Evolutionary conservation across 1,139 yeast genomes (phyloP).

Genomic region (Kurtzmaniella quercitrusa): DNA sequence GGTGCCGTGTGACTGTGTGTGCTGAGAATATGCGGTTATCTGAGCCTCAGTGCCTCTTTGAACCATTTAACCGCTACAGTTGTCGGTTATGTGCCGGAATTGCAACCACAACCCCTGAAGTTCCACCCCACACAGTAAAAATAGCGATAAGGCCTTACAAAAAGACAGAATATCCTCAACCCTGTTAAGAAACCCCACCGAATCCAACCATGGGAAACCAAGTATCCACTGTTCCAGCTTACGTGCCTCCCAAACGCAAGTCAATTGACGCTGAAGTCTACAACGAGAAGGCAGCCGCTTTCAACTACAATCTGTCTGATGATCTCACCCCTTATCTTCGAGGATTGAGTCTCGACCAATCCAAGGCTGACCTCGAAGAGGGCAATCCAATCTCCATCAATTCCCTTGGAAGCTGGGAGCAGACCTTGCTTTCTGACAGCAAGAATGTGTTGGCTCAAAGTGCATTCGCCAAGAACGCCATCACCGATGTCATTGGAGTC

Average conservation of each 20-base stretch:
- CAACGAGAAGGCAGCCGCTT: background rate
- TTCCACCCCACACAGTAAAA: background rate
- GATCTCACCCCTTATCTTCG: slow-evolving; percentile 8
- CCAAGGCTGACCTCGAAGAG: slow-evolving; percentile 5
- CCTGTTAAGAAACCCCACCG: no score
- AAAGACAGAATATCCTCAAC: no score
- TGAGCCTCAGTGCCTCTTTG: background rate
- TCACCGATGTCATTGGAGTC: slow-evolving; percentile 41
- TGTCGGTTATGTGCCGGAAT: background rate
- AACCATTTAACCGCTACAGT: background rate
- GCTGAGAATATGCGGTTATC: background rate
- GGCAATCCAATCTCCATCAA: slow-evolving; percentile 25
- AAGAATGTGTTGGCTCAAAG: slow-evolving; percentile 58
- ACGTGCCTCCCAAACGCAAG: background rate
- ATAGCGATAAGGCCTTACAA: no score
- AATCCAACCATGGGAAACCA: slow-evolving; percentile 1
- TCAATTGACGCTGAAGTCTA: background rate
- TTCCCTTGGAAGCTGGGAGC: slow-evolving; percentile 47
- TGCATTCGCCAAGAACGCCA: slow-evolving; percentile 50
- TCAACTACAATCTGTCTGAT: background rate
- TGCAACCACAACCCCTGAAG: background rate
- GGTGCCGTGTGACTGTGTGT: background rate
- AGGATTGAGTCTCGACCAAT: slow-evolving; percentile 10
- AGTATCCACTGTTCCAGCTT: background rate
- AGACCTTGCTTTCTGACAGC: slow-evolving; percentile 43